Base-by-base conservation (phyloP, 495 filamentous ascomycete genomes). In the Podospora pseudopauciseta region DNA sequence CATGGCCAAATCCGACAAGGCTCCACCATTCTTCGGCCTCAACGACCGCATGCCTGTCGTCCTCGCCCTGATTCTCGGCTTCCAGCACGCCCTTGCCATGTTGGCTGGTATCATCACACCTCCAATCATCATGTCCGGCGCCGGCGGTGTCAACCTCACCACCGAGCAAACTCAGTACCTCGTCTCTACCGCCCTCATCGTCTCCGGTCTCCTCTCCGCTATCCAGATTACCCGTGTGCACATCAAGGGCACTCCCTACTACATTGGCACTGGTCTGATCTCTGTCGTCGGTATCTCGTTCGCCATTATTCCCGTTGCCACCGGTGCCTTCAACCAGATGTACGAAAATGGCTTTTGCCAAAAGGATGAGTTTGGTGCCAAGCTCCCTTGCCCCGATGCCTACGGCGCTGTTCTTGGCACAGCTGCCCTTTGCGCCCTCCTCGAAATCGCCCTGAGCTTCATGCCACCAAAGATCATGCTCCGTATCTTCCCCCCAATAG, bases 201-300 rank as follows among this genome's bases (percentile, higher is more conserved):
- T 94, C 28, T 92, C 88, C 27, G 94, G 94, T 19, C 80, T 94
- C 27, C 82, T 96, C 28, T 93, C 91, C 9, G 83, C 86, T 18
- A 82, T 97, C 26, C 93, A 97, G 74, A 95, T 97, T 79, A 90
- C 89, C 3, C 81, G 94, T n/a, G 90, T 96, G 72, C 91, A 91
- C 73, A 87, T 97, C 65, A 86, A 83, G 59, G 86, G 85, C 65
- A 96, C 92, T 5, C 90, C 89, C 64, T 96, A 96, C 77, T 95
- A 89, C 70, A 78, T 97, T 70, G 93, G 94, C 49, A 97, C 94
- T 0, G 94, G 94, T 2, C 78, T 97, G 59, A 91, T 97, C 66
- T 94, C 91, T 1, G 92, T 97, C n/a, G 91, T 96, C 19, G 92
- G 92, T 60, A 91, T 91, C 28, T 93, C 90, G 0, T 97, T 97